Evolutionary conservation across 2,329 filamentous ascomycete species (phyloP), one percentile per base, ranked within the genome.

Genomic region (Alternaria atra): DNA sequence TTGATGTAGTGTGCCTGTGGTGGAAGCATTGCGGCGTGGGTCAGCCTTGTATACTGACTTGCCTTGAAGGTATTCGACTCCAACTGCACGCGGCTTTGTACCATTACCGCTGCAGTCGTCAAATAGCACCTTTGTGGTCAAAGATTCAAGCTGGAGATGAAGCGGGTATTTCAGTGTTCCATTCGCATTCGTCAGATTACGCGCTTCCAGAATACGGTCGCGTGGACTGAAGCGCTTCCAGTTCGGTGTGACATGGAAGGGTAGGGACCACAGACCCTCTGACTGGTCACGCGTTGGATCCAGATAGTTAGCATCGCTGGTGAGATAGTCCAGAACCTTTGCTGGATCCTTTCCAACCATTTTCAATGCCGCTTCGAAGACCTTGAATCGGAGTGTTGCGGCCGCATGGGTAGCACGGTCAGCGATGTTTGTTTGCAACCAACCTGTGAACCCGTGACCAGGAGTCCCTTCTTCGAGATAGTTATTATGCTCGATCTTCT

Each of bases 21-120:
- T 59, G n/a, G 55, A 61, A 5, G 62, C 63, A 42, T 61, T 55
- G 25, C 77, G 69, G 2, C 81, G 78, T 9, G 81, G 67, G 60
- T 83, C 80, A 0, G 80, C 81, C 4, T 74, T 72, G 62, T 84
- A 83, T 1, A 83, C 39, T 13, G 73, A 76, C 48, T 78, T 69
- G 1, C 80, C 80, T 7, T 73, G 66, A 3, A 82, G 53, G 42
- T 79, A 82, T 52, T 83, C 81, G 17, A 84, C 80, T 30, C 81
- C 82, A 13, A 75, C 77, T 5, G 80, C 78, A 63, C 68, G 68
- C 27, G 78, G 77, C 35, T 66, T 69, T 61, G 66, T 53, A n/a
- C 20, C 48, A 20, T 62, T 55, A 9, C 58, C 39, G 27, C 43
- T 23, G 37, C 64, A 67, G 4, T 61, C 58, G 4, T 79, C 73